These are phyloP conservation scores for Aspergillus carbonarius DNA, from an alignment of 2,329 filamentous ascomycete genomes.

Conservation along the genomic window DNA sequence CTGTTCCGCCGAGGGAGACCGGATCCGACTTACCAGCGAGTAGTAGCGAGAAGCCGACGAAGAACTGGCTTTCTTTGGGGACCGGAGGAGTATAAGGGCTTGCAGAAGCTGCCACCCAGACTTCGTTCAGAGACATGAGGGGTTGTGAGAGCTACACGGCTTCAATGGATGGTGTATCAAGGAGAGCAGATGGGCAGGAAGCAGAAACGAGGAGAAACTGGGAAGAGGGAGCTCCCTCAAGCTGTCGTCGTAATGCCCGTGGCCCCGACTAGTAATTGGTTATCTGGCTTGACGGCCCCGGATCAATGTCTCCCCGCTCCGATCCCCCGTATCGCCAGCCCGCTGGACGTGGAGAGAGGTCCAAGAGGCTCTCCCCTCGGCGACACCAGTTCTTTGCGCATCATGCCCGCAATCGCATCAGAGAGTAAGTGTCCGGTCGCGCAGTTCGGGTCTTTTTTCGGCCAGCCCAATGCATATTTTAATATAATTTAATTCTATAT, in stretches of 20 bases:
- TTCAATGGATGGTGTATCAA: conserved; percentile 1
- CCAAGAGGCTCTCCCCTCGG: not conserved
- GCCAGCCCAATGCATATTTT: not conserved
- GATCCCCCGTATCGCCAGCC: conserved; percentile 19
- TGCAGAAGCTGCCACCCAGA: conserved; percentile 90
- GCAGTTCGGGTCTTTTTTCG: not conserved
- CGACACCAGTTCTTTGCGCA: conserved; percentile 2
- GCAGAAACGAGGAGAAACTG: not conserved
- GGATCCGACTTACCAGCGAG: conserved; percentile 53
- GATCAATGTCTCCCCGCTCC: conserved; percentile 25
- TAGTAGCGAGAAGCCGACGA: conserved; percentile 74
- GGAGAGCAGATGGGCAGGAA: not conserved
- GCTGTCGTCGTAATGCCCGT: conserved; percentile 9
- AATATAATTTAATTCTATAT: too few relatives aligned
- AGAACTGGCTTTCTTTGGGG: conserved; percentile 80
- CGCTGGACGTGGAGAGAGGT: conserved; percentile 18
- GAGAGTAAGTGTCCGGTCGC: conserved; percentile 32
- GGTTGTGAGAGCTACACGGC: not conserved
- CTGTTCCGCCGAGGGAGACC: not conserved
- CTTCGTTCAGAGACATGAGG: conserved; percentile 70
- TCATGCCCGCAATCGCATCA: conserved; percentile 27
- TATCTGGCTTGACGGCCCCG: conserved; percentile 25
- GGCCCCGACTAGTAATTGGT: conserved; percentile 3
- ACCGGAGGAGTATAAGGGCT: conserved; percentile 79
- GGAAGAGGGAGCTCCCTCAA: conserved; percentile 11